Base-by-base conservation (phyloP, 2,329 filamentous ascomycete species). In the Trichoderma gracile region DNA sequence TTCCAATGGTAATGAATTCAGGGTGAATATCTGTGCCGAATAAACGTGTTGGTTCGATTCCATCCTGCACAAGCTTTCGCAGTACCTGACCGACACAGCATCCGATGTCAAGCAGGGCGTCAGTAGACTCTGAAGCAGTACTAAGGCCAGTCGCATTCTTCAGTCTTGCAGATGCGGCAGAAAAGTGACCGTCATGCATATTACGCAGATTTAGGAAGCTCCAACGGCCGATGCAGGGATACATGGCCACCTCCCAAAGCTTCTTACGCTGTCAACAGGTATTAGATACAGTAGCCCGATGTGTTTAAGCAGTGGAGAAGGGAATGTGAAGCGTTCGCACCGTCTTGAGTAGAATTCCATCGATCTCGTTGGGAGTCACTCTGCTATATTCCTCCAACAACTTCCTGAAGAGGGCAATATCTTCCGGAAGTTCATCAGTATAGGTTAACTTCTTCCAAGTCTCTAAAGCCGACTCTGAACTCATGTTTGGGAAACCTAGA, bases 181-280 rank as follows among this genome's bases (percentile, higher is more conserved):
- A 1, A 33, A 50, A 59, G 50, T 59, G 56, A 50, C 15, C 33
- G 10, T 42, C 45, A n/a, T 15, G 30, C 17, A 59, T 25, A 17
- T 21, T 50, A 12, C 30, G 45, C 21, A 59, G 33, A 17, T 59
- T 59, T 21, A 59, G 56, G 50, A 59, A 59, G 10, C 56, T 42
- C 56, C 56, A 59, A 40, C 56, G 45, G 17, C 56, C 56, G 12
- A 59, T 42, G 2, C 56, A 59, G 9, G 56, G 56, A 33, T 59
- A 59, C 56, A 50, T 59, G 21, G 56, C 45, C 21, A 59, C 56
- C 21, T 59, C 30, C 45, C 56, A 59, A 23, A 59, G 45, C 21
- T 27, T 50, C 21, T 50, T 15, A 21, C 56, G 33, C 56, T 59
- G 45, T 14, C 15, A 12, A 42, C 3, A 9, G 5, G 19, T 10